Conservation (phyloP, 2,329 filamentous ascomycete genomes). For the Blastomyces silverae region DNA sequence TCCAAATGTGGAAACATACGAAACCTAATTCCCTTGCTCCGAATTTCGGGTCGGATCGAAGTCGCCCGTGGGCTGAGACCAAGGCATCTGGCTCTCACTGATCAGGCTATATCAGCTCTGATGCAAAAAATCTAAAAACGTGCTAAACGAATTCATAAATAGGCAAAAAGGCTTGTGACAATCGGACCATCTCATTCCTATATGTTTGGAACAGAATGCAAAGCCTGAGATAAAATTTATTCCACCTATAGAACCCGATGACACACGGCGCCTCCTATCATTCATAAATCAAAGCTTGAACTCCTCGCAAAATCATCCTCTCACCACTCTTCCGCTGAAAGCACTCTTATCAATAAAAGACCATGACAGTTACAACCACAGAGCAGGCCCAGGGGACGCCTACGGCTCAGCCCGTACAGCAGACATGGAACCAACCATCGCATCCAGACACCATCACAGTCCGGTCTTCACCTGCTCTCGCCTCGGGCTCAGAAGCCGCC, state of each 20-base stretch:
- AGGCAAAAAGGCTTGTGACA: not conserved
- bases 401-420: constrained; percentile 11
- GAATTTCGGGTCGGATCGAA: constrained; percentile 4
- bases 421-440: constrained; percentile 20
- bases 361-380: constrained; percentile 16
- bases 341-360: not conserved
- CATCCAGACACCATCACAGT: constrained; percentile 20
- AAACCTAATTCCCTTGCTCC: not conserved
- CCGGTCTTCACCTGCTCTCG: constrained; percentile 18
- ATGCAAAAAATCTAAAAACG: not conserved
- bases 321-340: not conserved
- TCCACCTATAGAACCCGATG: no score
- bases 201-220: not conserved
- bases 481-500: constrained; percentile 18
- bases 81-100: not conserved
- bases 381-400: constrained; percentile 3
- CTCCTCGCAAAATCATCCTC: not conserved
- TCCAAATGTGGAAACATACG: not conserved
- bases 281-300: not conserved
- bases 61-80: not conserved
- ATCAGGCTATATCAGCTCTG: no score
- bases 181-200: not conserved
- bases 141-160: not conserved
- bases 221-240: not conserved
- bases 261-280: not conserved